Base-by-base conservation (phyloP, 495 filamentous ascomycete genomes). In the Annulohypoxylon moriforme region DNA sequence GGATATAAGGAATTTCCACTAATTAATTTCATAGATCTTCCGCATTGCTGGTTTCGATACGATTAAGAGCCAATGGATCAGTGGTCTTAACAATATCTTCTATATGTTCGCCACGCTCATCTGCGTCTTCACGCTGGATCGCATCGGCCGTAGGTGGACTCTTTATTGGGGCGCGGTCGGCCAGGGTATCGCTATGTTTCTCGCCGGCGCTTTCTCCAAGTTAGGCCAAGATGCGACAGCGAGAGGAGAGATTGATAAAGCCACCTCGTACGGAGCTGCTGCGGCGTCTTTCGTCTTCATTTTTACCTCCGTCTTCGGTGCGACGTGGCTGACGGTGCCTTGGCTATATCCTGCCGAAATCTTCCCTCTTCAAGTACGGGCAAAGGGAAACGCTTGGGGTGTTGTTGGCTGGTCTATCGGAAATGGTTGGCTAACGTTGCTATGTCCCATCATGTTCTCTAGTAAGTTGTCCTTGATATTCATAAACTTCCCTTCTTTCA, bases 331-430 rank as follows among this genome's bases (percentile, higher is more conserved):
- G 10, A 91, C 89, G 0, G 89, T 91, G 2, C 90, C 90, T 0
- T 92, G 89, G 89, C 70, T 92, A 4, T 92, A 92, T 63, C 90
- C 89, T 0, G 89, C 90, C 14, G 90, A 93, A 72, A 92, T 92
- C 58, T 92, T 92, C 78, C 90, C 90, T 0, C 77, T 92, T 16
- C 85, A 89, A 25, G 86, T 92, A 9, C 86, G 90, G 24, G 90
- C 89, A 4, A 88, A 89, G 31, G 90, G 90, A 18, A 92, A 91
- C 53, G 88, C 90, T n/a, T 92, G 89, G 88, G 90, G 90, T 70
- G 90, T 92, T 0, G 85, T 92, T 2, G 89, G 90, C 14, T 93
- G 90, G 89, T 87, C 84, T 61, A 91, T 92, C 38, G 89, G 89
- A n/a, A 91, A 91, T 64, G 89, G 88, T 38, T 90, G 88, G 87